Base-by-base conservation (phyloP, 2,329 filamentous ascomycete genomes). In the Aspergillus quadricinctus region DNA sequence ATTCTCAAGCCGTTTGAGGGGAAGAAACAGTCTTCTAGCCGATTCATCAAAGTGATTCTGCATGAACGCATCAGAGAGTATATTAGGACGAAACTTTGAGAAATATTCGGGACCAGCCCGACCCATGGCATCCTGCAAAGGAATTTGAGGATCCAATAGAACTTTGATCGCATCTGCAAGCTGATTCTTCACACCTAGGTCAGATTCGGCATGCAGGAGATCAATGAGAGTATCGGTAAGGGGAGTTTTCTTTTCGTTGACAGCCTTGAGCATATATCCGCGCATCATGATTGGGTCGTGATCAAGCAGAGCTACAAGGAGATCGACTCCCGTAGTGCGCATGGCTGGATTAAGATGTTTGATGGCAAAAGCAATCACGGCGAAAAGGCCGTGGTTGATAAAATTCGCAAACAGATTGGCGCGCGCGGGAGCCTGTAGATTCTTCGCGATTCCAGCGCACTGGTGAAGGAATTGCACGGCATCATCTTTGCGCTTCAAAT, bases 391-490 rank as follows among this genome's bases (percentile, higher is more conserved):
- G 66, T 95, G 88, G 50, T 83, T 83, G 61, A 97, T 87, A 71
- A 97, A 95, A 71, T 95, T 96, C 68, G 88, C 88, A 75, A 96
- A 97, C 17, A 99, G 79, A 23, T 86, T 87, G 60, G 90, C 88
- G 58, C 94, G 85, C 7, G 86, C 87, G 27, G 88, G 88, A 2
- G 89, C 88, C 70, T 97, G 94, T 19, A 99, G 81, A 67, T 92
- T 97, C 78, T 99, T 99, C 1, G 92, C 91, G 66, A 97, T 94
- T 3, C 87, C 84, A 64, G 92, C 96, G 75, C 93, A 97, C 72
- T 97, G 92, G 72, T 97, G 92, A 57, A 99, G 94, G 73, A 99
- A 97, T 40, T 95, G 81, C 10, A 99, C 93, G 0, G 91, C 94
- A 65, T 97, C 90, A 74, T 96, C 96, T 75, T 94, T 95, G 58